A percentile compares a stretch with the other conserved stretches of the same genome.
Conservation (phyloP, 2,329 filamentous ascomycete genomes). For the Coniella lustricola region DNA sequence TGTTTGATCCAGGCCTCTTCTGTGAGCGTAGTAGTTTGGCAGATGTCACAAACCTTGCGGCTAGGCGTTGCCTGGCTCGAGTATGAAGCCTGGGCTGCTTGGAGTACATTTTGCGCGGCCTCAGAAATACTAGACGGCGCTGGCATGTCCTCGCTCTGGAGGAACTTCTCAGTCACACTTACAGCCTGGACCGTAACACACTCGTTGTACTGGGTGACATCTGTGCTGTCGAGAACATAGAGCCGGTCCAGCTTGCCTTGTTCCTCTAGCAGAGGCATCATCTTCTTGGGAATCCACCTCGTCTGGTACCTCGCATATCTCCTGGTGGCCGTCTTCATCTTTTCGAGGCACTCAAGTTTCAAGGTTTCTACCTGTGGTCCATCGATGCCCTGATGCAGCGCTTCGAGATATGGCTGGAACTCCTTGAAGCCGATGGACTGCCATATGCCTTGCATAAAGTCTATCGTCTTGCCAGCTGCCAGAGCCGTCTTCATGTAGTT, state of each 20-base stretch:
- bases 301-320: slow-evolving; percentile 83
- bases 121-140: slow-evolving; percentile 41
- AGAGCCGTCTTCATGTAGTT: slow-evolving; percentile 28
- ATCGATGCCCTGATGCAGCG: slow-evolving; percentile 28
- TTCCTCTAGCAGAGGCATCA: slow-evolving; percentile 60
- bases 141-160: slow-evolving; percentile 49
- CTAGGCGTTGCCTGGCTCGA: slow-evolving; percentile 47
- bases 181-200: slow-evolving; percentile 61
- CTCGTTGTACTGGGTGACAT: slow-evolving; percentile 53
- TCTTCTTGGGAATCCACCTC: slow-evolving; percentile 79
- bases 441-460: slow-evolving; percentile 83
- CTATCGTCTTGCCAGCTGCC: slow-evolving; percentile 47
- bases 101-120: slow-evolving; percentile 46
- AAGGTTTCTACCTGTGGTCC: slow-evolving; percentile 44
- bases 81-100: slow-evolving; percentile 38
- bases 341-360: slow-evolving; percentile 56
- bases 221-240: slow-evolving; percentile 75
- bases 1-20: slow-evolving; percentile 45
- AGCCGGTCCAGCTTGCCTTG: slow-evolving; percentile 50
- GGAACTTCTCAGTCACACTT: slow-evolving; percentile 54
- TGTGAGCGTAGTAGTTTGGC: slow-evolving; percentile 55
- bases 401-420: slow-evolving; percentile 63
- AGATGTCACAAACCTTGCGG: slow-evolving; percentile 65
- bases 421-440: slow-evolving; percentile 96
- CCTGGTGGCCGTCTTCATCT: slow-evolving; percentile 74